Evolutionary conservation across 2,329 filamentous ascomycete species (phyloP).

Genomic region (Hysterium pulicare): DNA sequence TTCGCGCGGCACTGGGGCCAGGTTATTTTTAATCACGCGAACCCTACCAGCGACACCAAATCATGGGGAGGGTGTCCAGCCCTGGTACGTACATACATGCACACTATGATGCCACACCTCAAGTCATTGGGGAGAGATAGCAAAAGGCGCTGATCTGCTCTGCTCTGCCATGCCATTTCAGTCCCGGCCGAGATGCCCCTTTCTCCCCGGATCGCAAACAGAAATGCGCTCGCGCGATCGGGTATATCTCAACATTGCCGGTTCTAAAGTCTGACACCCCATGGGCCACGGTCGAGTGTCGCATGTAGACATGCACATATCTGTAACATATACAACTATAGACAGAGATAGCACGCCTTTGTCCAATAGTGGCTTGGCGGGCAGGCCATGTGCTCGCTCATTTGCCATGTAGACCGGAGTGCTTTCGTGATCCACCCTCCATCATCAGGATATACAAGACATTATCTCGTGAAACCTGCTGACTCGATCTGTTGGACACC

Average conservation of each 20-base stretch:
- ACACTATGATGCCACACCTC: too few relatives aligned
- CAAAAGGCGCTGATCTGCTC: not conserved
- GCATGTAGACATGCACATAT: slow-evolving; percentile 19
- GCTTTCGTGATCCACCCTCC: slow-evolving; percentile 10
- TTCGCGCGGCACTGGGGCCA: slow-evolving; percentile 1
- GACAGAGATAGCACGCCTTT: slow-evolving; percentile 1
- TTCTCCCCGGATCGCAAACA: too few relatives aligned
- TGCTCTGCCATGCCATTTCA: too few relatives aligned
- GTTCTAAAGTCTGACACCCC: not conserved
- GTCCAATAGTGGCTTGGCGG: slow-evolving; percentile 12
- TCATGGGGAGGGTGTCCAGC: slow-evolving; percentile 11
- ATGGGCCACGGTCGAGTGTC: slow-evolving; percentile 12
- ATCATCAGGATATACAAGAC: slow-evolving; percentile 11
- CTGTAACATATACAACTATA: slow-evolving; percentile 7
- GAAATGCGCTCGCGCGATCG: too few relatives aligned
- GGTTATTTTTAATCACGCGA: slow-evolving; percentile 28
- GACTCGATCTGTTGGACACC: slow-evolving; percentile 16
- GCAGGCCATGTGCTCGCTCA: slow-evolving; percentile 25
- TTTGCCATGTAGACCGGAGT: slow-evolving; percentile 27
- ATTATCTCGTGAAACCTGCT: slow-evolving; percentile 22
- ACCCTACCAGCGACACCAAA: slow-evolving; percentile 4
- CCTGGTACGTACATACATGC: slow-evolving; percentile 5
- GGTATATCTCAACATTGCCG: too few relatives aligned
- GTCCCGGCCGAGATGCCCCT: too few relatives aligned
- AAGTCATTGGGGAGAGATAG: not conserved